A percentile compares a stretch with the other conserved stretches of the same genome.
phyloP scores from a whole-genome alignment of 2,329 filamentous ascomycete species.

The Pseudogymnoascus destructans region DNA sequence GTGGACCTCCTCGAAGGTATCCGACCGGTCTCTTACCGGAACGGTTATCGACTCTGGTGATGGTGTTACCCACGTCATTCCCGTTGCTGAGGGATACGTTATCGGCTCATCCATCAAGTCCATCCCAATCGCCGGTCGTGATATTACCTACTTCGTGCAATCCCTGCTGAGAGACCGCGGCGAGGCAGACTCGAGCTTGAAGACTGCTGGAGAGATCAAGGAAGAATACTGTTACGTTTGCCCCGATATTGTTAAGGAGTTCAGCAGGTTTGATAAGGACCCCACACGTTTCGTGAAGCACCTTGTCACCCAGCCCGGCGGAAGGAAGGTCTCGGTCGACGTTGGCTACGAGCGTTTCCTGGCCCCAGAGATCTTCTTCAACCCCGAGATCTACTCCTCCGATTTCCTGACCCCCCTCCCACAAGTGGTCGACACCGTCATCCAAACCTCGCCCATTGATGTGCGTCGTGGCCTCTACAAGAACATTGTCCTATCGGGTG shows the following conservation, averaged over 20 bases:
- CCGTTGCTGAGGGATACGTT: slow-evolving; percentile 95
- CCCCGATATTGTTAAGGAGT: slow-evolving; percentile 98
- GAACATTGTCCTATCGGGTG: slow-evolving; percentile 96
- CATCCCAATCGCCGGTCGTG: slow-evolving; percentile 92
- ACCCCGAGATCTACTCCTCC: slow-evolving; percentile 97
- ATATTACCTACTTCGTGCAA: slow-evolving; percentile 98
- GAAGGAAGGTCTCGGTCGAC: slow-evolving; percentile 73
- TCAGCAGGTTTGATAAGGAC: slow-evolving; percentile 85
- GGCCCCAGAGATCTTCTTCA: slow-evolving; percentile 98
- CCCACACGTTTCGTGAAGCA: slow-evolving; percentile 85
- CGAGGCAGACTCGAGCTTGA: slow-evolving; percentile 90
- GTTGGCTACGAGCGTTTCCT: slow-evolving; percentile 97
- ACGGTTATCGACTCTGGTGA: slow-evolving; percentile 98
- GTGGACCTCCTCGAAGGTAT: slow-evolving; percentile 97
- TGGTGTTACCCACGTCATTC: slow-evolving; percentile 97
- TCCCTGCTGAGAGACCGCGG: slow-evolving; percentile 89
- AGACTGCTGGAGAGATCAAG: slow-evolving; percentile 97
- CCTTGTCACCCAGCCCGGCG: slow-evolving; percentile 72
- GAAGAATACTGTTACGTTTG: slow-evolving; percentile 98
- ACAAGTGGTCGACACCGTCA: slow-evolving; percentile 87
- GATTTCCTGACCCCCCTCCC: slow-evolving; percentile 95
- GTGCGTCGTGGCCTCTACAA: slow-evolving; percentile 96
- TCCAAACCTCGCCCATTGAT: slow-evolving; percentile 95
- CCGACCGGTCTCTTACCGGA: slow-evolving; percentile 87
- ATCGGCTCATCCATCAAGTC: slow-evolving; percentile 99